Evolutionary conservation across 2,329 filamentous ascomycete genomes (phyloP).

Genomic region (Lachnellula cervina): DNA sequence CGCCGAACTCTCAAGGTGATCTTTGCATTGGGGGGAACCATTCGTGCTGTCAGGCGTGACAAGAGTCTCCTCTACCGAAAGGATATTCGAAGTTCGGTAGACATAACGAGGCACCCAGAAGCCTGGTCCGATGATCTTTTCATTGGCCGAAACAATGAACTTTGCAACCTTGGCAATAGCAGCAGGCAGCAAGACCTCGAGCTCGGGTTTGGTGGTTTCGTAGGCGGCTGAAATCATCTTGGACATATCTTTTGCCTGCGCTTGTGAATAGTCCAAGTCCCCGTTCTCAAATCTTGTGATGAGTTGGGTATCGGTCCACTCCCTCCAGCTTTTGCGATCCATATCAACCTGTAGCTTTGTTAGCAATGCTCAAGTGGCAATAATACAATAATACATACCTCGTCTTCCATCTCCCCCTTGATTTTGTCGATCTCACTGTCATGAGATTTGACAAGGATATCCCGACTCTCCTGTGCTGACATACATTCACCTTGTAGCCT

Average conservation of each 20-base stretch:
- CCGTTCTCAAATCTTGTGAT: neutral
- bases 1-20: neutral
- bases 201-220: neutral
- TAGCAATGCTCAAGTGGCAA: neutral
- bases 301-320: neutral
- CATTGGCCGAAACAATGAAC: neutral
- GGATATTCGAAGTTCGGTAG: neutral
- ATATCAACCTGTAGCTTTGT: neutral
- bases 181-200: neutral
- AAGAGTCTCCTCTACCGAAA: neutral
- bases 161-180: neutral
- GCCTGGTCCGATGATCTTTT: neutral
- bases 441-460: neutral
- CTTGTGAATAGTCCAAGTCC: neutral
- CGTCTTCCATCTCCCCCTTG: neutral
- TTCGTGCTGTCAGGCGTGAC: neutral
- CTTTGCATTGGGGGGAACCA: neutral
- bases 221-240: neutral
- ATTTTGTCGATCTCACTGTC: neutral
- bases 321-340: neutral
- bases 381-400: neutral
- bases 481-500: neutral
- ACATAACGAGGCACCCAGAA: neutral
- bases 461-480: too few relatives aligned
- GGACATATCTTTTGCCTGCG: neutral